Evolutionary conservation across 2,329 filamentous ascomycete species (phyloP).

Genomic region (Xylariomycetidae sp.): DNA sequence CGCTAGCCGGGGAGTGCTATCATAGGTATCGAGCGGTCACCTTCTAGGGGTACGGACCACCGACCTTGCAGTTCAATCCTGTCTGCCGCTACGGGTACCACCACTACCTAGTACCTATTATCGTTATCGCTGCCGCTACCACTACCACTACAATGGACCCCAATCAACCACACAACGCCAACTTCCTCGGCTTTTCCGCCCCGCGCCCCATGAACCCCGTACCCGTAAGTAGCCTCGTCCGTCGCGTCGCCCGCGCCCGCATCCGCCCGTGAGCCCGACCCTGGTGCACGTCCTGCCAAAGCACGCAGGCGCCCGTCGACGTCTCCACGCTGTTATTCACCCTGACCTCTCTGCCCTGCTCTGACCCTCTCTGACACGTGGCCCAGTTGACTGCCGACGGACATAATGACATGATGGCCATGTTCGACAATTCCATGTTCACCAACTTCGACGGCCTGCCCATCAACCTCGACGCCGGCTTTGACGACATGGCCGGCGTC

Average conservation of each 20-base stretch:
- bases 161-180: slow-evolving; percentile 26
- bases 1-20: too few relatives aligned
- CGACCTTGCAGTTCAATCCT: not conserved
- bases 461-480: slow-evolving; percentile 24
- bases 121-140: slow-evolving; percentile 7
- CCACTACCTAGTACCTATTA: slow-evolving; percentile 9
- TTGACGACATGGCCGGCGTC: slow-evolving; percentile 18
- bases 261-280: not conserved
- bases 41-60: too few relatives aligned
- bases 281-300: too few relatives aligned
- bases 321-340: too few relatives aligned
- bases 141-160: slow-evolving; percentile 21
- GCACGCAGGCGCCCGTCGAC: too few relatives aligned
- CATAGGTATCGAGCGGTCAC: too few relatives aligned
- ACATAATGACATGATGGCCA: slow-evolving; percentile 24
- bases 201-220: slow-evolving; percentile 23
- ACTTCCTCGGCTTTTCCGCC: slow-evolving; percentile 31
- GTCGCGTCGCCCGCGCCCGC: slow-evolving; percentile 12
- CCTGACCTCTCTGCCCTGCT: too few relatives aligned
- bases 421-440: slow-evolving; percentile 23
- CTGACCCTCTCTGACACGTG: slow-evolving; percentile 3
- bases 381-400: slow-evolving; percentile 19
- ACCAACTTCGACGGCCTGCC: slow-evolving; percentile 19
- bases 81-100: slow-evolving; percentile 5
- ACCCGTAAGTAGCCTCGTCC: too few relatives aligned